Conservation (phyloP, 2,329 filamentous ascomycete genomes). For the Polytolypa hystricis region DNA sequence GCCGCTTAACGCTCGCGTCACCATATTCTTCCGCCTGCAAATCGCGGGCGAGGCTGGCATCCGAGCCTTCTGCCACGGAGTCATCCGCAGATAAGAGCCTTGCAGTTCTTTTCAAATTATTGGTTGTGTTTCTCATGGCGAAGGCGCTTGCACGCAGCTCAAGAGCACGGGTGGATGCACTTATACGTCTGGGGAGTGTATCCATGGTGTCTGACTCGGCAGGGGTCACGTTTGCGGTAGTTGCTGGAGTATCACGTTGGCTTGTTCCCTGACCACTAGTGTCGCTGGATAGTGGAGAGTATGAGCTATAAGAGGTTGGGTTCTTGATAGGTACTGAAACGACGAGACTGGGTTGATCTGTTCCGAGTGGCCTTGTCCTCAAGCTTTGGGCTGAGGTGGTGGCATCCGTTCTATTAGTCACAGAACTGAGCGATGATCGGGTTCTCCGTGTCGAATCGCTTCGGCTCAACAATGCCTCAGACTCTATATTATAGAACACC, state of each 20-base stretch:
- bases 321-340: conserved; percentile 24
- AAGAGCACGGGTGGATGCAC: conserved; percentile 35
- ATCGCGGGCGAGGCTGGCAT: conserved; percentile 44
- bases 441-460: too few species aligned
- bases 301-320: conserved; percentile 14
- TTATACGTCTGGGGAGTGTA: conserved; percentile 21
- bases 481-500: too few species aligned
- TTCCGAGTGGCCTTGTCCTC: too few species aligned
- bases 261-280: conserved; percentile 32
- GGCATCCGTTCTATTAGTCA: background rate
- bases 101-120: conserved; percentile 35
- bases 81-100: conserved; percentile 33
- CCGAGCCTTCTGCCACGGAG: conserved; percentile 24
- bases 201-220: conserved; percentile 29
- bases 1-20: conserved; percentile 25
- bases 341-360: conserved; percentile 15
- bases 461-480: too few species aligned
- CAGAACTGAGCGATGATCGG: conserved; percentile 3
- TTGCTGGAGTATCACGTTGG: conserved; percentile 50
- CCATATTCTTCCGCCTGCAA: conserved; percentile 48
- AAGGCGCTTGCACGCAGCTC: conserved; percentile 41
- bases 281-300: conserved; percentile 30
- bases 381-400: too few species aligned
- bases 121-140: conserved; percentile 27
- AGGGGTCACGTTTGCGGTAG: conserved; percentile 48